Base-by-base conservation (phyloP, 768 basidiomycete genomes). In the Lanmaoa pseudosensibilis region DNA sequence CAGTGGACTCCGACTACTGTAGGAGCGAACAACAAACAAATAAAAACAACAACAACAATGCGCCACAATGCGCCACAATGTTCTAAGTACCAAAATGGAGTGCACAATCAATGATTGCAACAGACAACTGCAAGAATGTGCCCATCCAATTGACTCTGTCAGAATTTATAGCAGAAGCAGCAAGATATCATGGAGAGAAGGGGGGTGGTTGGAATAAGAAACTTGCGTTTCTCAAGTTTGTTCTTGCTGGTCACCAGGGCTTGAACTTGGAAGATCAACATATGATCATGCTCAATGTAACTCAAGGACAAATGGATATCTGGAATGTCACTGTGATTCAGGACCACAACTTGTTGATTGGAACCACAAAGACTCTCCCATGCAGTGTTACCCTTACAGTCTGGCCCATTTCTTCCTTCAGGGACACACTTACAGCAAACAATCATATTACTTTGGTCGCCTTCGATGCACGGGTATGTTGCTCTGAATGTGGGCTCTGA, bases 331-430 rank as follows among this genome's bases (percentile, higher is more conserved):
- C 12, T 1, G 6, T 18, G 0, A 54, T 57, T 19, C 4, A 32
- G 0, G 41, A 61, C 32, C 58, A 25, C 16, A 46, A 61, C n/a
- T 61, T 53, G 0, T 32, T 61, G 25, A 58, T 61, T 1, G 53
- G 57, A 32, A 51, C 39, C 13, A 53, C 59, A 0, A 30, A 39
- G 1, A 27, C 44, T 6, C 37, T 61, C 0, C 57, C 57, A 0
- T 61, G 58, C 11, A 8, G 1, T 4, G 44, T 54, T 2, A 8
- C 49, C 0, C 1, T 61, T 0, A 16, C 40, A 0, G 18, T 61
- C 10, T 51, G 44, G 34, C 53, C 59, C 3, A 16, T 50, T 8
- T 45, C 57, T 0, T 37, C 52, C 2, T 61, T 58, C 5, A 23
- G 40, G 5, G 48, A 54, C 0, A 48, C 32, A 0, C 23, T 61